phyloP scores from a whole-genome alignment of 2,329 filamentous ascomycete species.

The Diaporthe sp. region DNA sequence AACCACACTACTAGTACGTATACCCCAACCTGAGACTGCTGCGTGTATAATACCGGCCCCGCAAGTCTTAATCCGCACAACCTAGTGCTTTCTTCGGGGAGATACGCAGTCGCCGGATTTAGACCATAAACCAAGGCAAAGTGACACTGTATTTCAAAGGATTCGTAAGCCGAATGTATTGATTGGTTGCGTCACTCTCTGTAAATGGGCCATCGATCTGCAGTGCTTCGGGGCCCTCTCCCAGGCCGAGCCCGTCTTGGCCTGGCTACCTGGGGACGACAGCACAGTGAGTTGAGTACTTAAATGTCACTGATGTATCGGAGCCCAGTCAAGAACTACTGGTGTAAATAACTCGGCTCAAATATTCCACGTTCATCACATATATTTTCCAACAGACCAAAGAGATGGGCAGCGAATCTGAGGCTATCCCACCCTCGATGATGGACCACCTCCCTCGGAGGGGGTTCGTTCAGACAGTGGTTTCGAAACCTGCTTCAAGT shows the following conservation, averaged over 20 bases:
- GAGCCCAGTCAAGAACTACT: background rate
- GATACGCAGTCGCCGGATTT: background rate
- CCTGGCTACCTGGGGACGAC: background rate
- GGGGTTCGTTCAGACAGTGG: background rate
- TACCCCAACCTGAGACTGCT: background rate
- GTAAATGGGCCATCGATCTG: background rate
- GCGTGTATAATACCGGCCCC: too few species aligned
- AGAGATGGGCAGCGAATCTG: background rate
- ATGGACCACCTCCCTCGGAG: background rate
- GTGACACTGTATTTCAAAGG: background rate
- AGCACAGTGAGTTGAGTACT: background rate
- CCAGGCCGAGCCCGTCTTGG: background rate
- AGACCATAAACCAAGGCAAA: background rate
- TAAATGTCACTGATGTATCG: background rate
- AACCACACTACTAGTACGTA: background rate
- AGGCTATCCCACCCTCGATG: background rate
- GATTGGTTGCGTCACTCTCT: background rate
- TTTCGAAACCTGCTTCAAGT: background rate
- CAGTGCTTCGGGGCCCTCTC: background rate
- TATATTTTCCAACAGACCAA: background rate
- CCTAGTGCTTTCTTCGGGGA: too few species aligned
- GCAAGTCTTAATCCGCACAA: background rate
- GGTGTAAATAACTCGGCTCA: background rate
- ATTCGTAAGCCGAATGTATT: background rate
- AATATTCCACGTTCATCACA: background rate